phyloP scores from a whole-genome alignment of 495 filamentous ascomycete species.

The Trichocladium uniseriatum region DNA sequence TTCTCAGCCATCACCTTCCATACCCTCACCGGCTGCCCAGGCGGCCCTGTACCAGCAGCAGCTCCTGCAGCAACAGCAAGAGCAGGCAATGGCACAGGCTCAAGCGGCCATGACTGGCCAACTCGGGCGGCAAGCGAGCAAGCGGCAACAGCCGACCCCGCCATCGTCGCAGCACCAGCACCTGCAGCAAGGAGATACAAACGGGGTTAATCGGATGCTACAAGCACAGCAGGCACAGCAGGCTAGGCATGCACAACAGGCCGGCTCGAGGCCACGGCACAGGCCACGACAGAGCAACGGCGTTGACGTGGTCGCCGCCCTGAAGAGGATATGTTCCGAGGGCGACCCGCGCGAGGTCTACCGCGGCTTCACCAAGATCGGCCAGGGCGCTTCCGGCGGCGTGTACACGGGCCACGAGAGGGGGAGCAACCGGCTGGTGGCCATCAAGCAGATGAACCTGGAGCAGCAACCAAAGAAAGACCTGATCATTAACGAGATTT shows the following conservation, averaged over 20 bases:
- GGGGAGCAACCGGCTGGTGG: constrained; percentile 75
- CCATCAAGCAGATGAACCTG: constrained; percentile 99
- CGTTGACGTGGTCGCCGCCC: constrained; percentile 71
- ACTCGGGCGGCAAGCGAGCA: constrained; percentile 57
- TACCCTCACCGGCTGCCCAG: constrained; percentile 27
- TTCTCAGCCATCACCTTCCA: constrained; percentile 24
- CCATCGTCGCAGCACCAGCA: constrained; percentile 48
- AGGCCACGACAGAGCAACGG: constrained; percentile 59
- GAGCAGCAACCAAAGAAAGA: constrained; percentile 99
- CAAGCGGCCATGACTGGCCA: constrained; percentile 51
- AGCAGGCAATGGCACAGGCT: constrained; percentile 64
- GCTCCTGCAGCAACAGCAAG: constrained; percentile 58
- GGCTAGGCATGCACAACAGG: constrained; percentile 27
- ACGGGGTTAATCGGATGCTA: constrained; percentile 44
- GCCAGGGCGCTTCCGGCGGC: constrained; percentile 92
- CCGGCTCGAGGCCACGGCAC: constrained; percentile 60
- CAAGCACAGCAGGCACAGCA: constrained; percentile 17
- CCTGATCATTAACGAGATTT: constrained; percentile 95
- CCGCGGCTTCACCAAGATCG: constrained; percentile 84
- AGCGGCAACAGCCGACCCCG: constrained; percentile 47
- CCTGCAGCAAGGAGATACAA: constrained; percentile 35
- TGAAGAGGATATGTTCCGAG: constrained; percentile 81
- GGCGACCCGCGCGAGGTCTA: constrained; percentile 85
- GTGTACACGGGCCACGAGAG: constrained; percentile 88
- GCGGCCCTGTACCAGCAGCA: constrained; percentile 58